Conservation (phyloP, 2,329 filamentous ascomycete species). For the Gnomoniopsis sp. region DNA sequence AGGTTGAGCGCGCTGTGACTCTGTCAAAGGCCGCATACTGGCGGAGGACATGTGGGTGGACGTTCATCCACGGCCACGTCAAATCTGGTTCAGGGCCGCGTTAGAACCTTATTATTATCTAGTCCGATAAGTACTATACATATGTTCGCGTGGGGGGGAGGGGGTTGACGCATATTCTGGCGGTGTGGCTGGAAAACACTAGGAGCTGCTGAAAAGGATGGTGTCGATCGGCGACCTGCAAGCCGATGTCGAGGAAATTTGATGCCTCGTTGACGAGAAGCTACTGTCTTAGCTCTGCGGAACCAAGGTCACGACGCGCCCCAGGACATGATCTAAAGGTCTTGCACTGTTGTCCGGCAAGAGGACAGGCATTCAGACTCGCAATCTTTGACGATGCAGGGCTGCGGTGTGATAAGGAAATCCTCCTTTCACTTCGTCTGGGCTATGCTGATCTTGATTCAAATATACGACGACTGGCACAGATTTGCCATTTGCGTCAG, state of each 20-base stretch:
- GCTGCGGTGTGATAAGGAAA: not conserved
- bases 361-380: not conserved
- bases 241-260: not conserved
- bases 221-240: not conserved
- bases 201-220: too few relatives aligned
- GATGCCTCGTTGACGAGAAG: not conserved
- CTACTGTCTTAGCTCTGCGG: not conserved
- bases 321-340: not conserved
- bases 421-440: not conserved
- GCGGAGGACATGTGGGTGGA: too few relatives aligned
- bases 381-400: too few relatives aligned
- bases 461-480: not conserved
- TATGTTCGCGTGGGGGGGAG: too few relatives aligned
- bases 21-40: too few relatives aligned
- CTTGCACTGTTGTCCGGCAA: not conserved
- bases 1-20: not conserved
- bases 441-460: not conserved
- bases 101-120: too few relatives aligned
- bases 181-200: too few relatives aligned
- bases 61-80: too few relatives aligned
- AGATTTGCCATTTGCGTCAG: not conserved
- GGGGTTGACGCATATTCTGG: too few relatives aligned
- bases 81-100: too few relatives aligned
- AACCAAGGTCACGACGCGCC: not conserved
- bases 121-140: too few relatives aligned